Conservation (phyloP, 805 yeast genomes). For the Grigorovia yakushimaensis region DNA sequence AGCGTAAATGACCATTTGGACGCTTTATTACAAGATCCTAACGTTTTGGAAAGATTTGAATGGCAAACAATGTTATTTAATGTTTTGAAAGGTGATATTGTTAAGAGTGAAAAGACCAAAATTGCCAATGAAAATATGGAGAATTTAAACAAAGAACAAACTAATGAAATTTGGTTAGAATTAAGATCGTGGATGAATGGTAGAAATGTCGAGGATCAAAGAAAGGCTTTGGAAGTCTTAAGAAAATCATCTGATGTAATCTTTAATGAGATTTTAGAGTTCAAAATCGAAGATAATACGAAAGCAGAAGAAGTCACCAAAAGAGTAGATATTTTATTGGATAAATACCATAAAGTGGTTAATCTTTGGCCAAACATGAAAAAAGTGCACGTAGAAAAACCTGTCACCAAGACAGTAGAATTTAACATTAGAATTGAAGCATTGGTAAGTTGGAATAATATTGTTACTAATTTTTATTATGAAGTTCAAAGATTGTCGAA, state of each 20-base stretch:
- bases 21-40: slow-evolving; percentile 25
- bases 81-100: slow-evolving; percentile 91
- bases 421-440: slow-evolving; percentile 65
- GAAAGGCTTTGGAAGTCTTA: slow-evolving; percentile 52
- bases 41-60: slow-evolving; percentile 68
- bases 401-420: slow-evolving; percentile 52
- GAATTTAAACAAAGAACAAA: slow-evolving; percentile 19
- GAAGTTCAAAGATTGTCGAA: slow-evolving; percentile 50
- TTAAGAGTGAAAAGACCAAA: slow-evolving; percentile 78
- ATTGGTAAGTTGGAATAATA: slow-evolving; percentile 71
- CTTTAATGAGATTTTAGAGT: slow-evolving; percentile 57
- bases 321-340: slow-evolving; percentile 49
- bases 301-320: slow-evolving; percentile 32
- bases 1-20: slow-evolving; percentile 3
- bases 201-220: slow-evolving; percentile 74
- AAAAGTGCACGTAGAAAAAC: slow-evolving; percentile 73
- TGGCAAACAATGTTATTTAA: slow-evolving; percentile 93
- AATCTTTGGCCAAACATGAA: slow-evolving; percentile 70
- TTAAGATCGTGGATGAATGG: slow-evolving; percentile 75
- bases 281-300: slow-evolving; percentile 42
- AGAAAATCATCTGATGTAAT: slow-evolving; percentile 66
- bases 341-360: slow-evolving; percentile 56
- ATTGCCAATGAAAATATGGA: slow-evolving; percentile 40
- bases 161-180: slow-evolving; percentile 72
- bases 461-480: slow-evolving; percentile 55